phyloP scores from a whole-genome alignment of 2,329 filamentous ascomycete genomes.

The Colletotrichum camelliae region DNA sequence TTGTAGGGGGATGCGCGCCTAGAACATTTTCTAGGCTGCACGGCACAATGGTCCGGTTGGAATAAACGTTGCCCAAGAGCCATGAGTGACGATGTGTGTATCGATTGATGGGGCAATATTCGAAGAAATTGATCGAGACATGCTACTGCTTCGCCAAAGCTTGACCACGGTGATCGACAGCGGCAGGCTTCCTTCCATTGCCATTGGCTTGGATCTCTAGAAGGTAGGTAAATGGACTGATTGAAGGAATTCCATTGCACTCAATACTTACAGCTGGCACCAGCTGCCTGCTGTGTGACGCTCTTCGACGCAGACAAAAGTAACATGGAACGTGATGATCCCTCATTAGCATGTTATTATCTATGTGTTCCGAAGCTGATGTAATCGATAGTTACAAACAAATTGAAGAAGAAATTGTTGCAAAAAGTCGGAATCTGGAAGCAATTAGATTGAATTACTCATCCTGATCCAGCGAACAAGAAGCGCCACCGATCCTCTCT shows the following conservation, averaged over 20 bases:
- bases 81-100: not conserved
- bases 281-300: not conserved
- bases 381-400: not conserved
- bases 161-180: not conserved
- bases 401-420: rapidly evolving
- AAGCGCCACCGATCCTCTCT: not conserved
- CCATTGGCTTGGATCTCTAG: too few relatives aligned
- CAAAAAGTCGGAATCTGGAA: not conserved
- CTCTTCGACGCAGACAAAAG: not conserved
- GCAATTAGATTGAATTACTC: not conserved
- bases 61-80: not conserved
- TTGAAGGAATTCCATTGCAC: too few relatives aligned
- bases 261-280: not conserved
- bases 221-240: too few relatives aligned
- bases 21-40: not conserved
- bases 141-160: not conserved
- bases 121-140: not conserved
- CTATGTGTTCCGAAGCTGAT: too few relatives aligned
- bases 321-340: not conserved
- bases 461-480: not conserved
- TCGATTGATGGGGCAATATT: not conserved
- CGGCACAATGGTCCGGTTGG: not conserved
- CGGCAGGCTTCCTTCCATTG: not conserved
- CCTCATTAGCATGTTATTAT: too few relatives aligned
- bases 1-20: not conserved